Base-by-base conservation (phyloP, 2,329 filamentous ascomycete genomes). In the Nigrospora oryzae region DNA sequence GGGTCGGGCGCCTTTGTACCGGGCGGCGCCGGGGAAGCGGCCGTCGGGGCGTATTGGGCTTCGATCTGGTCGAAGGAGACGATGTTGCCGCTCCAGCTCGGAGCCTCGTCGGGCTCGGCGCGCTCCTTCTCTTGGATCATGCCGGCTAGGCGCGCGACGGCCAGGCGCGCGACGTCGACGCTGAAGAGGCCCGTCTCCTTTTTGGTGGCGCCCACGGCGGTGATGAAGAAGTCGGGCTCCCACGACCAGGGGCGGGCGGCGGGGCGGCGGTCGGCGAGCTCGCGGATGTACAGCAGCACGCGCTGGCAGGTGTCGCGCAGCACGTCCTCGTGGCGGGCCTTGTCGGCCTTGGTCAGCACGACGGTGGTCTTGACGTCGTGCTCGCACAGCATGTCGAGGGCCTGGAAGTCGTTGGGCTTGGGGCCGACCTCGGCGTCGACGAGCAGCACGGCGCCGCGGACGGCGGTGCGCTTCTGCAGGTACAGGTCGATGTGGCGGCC, bases 341-440 rank as follows among this genome's bases (percentile, higher is more conserved):
- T 79, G 53, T 81, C 77, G 13, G 71, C 73, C 59, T 79, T 79
- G 11, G 77, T 81, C 40, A 81, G 56, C 5, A 79, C 67, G 1
- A 79, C 67, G 7, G 69, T 54, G 1, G 73, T 75, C 42, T 63
- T 63, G 30, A 71, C 64, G 11, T 66, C 65, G 4, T 66, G 63
- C 40, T 67, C 60, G 41, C 70, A 63, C 50, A 81, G 62, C 38
- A 74, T 58, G 46, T 63, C 57, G 32, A 81, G 56, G 48, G 74
- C 64, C 59, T 68, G 64, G 12, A 58, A 56, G 52, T 81, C 77
- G 40, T 65, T 66, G 17, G 63, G 57, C 49, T 74, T 72, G 2
- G 77, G 59, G 13, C 69, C 70, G 38, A 77, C 74, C 45, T 76
- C 68, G 3, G 70, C 69, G 30, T 77, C 73, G 14, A 81, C 61